Base-by-base conservation (phyloP, 2,329 filamentous ascomycete species). In the Aspergillus pseudonomiae region DNA sequence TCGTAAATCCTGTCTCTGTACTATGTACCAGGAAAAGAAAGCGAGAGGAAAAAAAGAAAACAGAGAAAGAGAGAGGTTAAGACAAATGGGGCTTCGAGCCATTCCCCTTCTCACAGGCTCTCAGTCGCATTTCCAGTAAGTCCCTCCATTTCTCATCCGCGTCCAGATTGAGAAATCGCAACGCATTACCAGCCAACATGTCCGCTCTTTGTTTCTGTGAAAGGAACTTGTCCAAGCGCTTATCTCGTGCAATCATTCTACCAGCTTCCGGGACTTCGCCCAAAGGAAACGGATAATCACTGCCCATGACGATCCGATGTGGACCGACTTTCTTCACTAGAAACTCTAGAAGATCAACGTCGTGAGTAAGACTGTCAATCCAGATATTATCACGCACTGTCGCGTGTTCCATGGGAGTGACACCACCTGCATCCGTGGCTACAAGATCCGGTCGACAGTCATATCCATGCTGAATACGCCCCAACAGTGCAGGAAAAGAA, bases 271-370 rank as follows among this genome's bases (percentile, higher is more conserved):
- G 68, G 59, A 68, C 65, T 48, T 70, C 68, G 1, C 68, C 68
- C 30, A 70, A 58, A 6, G 68, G 68, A 34, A 70, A 70, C 9
- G 68, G 68, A 61, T 70, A 70, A 45, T 70, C 68, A 43, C 68
- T 70, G 1, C 68, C 68, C 68, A 70, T 68, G 12, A 70, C 63
- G 14, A 70, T 60, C 7, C 63, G 45, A 1, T 65, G 59, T 12
- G 59, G 26, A 1, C 68, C 68, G 16, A 70, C 65, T 53, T 70
- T 70, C 36, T 68, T 70, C n/a, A 65, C 67, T 19, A 70, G 57
- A 41, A 63, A 61, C 41, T 68, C 57, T 11, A 70, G 58, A 34
- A 70, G 48, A 39, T 70, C 68, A 0, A 61, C 65, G 34, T 70
- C 68, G 36, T 70, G 68, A 28, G 66, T 65, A 39, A 69, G 39